phyloP scores from a whole-genome alignment of 352 stramenopile genomes.

The Phytophthora pistaciae region DNA sequence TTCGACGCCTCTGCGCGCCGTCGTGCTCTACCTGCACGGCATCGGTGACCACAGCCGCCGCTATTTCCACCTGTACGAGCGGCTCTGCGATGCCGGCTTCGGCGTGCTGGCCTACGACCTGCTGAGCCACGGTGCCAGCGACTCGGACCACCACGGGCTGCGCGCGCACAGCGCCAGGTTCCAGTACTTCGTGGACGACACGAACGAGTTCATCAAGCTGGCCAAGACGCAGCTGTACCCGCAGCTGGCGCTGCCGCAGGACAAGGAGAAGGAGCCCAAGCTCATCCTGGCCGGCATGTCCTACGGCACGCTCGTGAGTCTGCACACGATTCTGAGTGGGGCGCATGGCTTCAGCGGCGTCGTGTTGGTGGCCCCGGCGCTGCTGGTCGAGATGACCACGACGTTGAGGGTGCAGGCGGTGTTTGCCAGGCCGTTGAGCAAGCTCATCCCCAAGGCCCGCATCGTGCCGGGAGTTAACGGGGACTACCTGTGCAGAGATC shows the following conservation, averaged over 20 bases:
- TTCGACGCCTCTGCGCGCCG: slow-evolving; percentile 32
- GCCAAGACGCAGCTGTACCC: slow-evolving; percentile 47
- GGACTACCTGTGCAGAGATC: slow-evolving; percentile 30
- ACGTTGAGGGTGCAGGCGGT: slow-evolving; percentile 52
- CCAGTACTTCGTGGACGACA: slow-evolving; percentile 63
- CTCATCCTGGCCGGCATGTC: slow-evolving; percentile 72
- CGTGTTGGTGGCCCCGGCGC: slow-evolving; percentile 62
- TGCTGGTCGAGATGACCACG: slow-evolving; percentile 65
- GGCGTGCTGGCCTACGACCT: slow-evolving; percentile 59
- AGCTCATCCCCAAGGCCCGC: slow-evolving; percentile 52
- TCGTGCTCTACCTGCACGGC: slow-evolving; percentile 65
- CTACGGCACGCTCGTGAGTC: slow-evolving; percentile 66
- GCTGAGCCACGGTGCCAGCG: slow-evolving; percentile 55
- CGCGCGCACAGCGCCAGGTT: slow-evolving; percentile 47
- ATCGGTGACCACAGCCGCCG: slow-evolving; percentile 55
- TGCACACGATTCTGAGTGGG: slow-evolving; percentile 63
- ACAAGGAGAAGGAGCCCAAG: slow-evolving; percentile 27
- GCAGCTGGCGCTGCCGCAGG: slow-evolving; percentile 6
- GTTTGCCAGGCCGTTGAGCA: slow-evolving; percentile 50
- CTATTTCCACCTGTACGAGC: slow-evolving; percentile 57
- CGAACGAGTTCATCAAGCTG: slow-evolving; percentile 53
- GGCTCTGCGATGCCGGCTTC: slow-evolving; percentile 46
- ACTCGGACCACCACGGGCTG: slow-evolving; percentile 38
- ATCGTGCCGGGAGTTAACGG: slow-evolving; percentile 70
- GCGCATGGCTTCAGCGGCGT: slow-evolving; percentile 53